Percentiles rank a stretch among this genome's conserved stretches.
phyloP scores from a whole-genome alignment of 768 basidiomycete genomes.

The Hirschioporus abietinus region DNA sequence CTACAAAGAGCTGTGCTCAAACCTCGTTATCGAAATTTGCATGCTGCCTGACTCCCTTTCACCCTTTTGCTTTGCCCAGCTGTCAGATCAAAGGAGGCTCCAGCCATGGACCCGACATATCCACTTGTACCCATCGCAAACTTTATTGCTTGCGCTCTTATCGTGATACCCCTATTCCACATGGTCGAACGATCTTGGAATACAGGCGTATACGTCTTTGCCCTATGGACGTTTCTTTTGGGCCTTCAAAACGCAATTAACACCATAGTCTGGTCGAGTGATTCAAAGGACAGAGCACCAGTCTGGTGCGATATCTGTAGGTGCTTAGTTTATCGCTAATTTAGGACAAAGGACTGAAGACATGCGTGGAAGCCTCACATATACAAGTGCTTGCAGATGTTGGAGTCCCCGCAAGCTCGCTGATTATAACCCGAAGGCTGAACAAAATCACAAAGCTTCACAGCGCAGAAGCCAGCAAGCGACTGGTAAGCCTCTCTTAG shows the following conservation, averaged over 20 bases:
- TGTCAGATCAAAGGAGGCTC: too few relatives aligned
- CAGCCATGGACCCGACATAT: conserved; percentile 18
- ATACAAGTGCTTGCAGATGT: conserved; percentile 28
- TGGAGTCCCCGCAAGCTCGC: conserved; percentile 32
- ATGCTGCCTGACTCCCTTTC: too few relatives aligned
- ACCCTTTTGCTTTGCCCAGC: too few relatives aligned
- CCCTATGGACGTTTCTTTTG: conserved; percentile 25
- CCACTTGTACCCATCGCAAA: conserved; percentile 31
- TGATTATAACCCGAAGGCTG: conserved; percentile 45
- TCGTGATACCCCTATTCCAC: conserved; percentile 50
- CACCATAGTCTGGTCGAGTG: conserved; percentile 32
- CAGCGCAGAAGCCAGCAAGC: conserved; percentile 43
- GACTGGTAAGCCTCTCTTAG: conserved; percentile 26
- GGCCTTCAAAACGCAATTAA: conserved; percentile 27
- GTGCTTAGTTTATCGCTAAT: conserved; percentile 15
- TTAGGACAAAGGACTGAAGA: neutral
- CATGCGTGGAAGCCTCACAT: conserved; percentile 29
- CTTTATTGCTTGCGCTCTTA: conserved; percentile 33
- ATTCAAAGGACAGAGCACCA: conserved; percentile 26
- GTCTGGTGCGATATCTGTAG: conserved; percentile 55
- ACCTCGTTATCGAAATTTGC: too few relatives aligned
- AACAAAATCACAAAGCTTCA: conserved; percentile 45
- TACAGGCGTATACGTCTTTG: conserved; percentile 28
- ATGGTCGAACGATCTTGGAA: conserved; percentile 26
- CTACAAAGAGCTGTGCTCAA: too few relatives aligned